Base-by-base conservation (phyloP, 2,329 filamentous ascomycete species). In the Monosporascus sp. region DNA sequence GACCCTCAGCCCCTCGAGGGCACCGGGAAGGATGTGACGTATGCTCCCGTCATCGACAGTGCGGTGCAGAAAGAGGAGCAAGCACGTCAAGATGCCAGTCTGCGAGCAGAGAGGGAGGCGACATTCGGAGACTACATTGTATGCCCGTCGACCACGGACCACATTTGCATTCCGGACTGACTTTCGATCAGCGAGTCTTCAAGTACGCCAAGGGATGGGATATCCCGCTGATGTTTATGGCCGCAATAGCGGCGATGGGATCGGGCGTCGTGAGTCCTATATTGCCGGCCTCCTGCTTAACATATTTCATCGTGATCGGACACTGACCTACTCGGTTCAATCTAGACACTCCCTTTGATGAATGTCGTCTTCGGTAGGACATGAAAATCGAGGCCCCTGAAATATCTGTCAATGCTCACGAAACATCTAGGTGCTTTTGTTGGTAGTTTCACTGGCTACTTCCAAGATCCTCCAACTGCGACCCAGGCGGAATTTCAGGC, bases 331-430 rank as follows among this genome's bases (percentile, higher is more conserved):
- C n/a, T 18, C 35, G 3, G 46, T 39, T 25, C 17, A 24, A 47
- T 37, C 11, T 52, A 74, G 71, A 83, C 81, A 1, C 65, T 85
- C 47, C 82, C 82, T 0, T 60, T 85, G 48, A 81, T 85, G 76
- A 85, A 83, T 52, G 74, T 83, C 14, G 70, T 83, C 15, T 83
- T 83, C 62, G 80, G 79, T 75, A 67, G 62, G 65, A 6, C 24
- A 41, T 46, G 4, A 7, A 2, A 7, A 7, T 17, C 9, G 14
- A 7, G 41, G 18, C 25, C 27, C 15, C 36, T 48, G 14, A 49
- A 44, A 48, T 54, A 54, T 36, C 14, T 50, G 14, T 18, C 53
- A 24, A n/a, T 49, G 50, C 56, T 61, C 50, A 57, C 53, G 2
- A 46, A 24, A 54, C 18, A 27, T 7, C 50, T 48, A 76, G 74